These are phyloP conservation scores for Dionaea muscipula DNA, from an alignment of 179 eudicot species.

Conservation along the genomic window DNA sequence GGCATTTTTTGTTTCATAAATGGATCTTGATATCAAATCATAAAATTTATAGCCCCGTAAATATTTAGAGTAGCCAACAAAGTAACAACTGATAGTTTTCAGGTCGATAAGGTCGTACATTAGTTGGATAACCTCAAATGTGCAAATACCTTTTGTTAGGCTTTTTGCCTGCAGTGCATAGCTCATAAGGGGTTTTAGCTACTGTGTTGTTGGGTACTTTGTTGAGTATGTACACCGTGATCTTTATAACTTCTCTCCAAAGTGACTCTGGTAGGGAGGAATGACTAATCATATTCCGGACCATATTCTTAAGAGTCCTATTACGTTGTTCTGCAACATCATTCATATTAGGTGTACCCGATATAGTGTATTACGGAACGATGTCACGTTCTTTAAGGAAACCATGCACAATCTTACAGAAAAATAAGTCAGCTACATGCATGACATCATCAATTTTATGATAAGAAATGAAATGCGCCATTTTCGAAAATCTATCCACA, in stretches of 20 bases:
- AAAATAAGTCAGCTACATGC: too few species aligned
- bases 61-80: slow-evolving; percentile 3
- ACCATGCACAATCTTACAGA: too few species aligned
- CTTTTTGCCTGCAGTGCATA: slow-evolving; percentile 1
- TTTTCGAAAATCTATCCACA: too few species aligned
- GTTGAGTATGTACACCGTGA: background rate
- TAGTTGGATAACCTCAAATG: too few species aligned
- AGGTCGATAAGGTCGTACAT: background rate
- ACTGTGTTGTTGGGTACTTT: background rate
- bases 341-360: background rate
- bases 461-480: too few species aligned
- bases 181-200: background rate
- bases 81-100: background rate
- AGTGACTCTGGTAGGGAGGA: background rate
- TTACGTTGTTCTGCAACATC: slow-evolving; percentile 7
- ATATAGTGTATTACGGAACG: background rate
- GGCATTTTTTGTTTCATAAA: background rate
- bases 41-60: background rate
- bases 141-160: background rate
- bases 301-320: slow-evolving; percentile 1
- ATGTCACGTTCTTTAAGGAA: background rate
- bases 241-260: background rate
- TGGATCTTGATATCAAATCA: background rate
- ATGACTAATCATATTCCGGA: background rate
- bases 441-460: too few species aligned